A percentile compares a stretch with the other conserved stretches of the same genome.
Evolutionary conservation across 2,329 filamentous ascomycete genomes (phyloP).

Genomic region (Aspergillus clavatus): DNA sequence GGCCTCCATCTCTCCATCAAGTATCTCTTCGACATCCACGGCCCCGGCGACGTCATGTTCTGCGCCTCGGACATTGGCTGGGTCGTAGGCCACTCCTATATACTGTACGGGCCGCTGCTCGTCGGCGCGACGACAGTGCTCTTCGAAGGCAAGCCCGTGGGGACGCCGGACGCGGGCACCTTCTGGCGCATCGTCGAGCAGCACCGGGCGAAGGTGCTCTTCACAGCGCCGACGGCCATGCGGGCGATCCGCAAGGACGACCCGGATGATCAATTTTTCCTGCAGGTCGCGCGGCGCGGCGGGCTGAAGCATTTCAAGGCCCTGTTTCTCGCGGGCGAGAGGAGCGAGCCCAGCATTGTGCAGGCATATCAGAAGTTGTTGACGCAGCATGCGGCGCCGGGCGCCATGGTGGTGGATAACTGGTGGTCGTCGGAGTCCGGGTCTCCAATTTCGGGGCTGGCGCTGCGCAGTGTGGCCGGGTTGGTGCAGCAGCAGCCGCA

Average conservation of each 20-base stretch:
- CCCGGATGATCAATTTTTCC: slow-evolving; percentile 64
- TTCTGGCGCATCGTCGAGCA: slow-evolving; percentile 87
- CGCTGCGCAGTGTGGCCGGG: slow-evolving; percentile 59
- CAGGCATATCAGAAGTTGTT: slow-evolving; percentile 74
- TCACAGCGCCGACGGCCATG: slow-evolving; percentile 82
- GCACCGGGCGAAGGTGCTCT: slow-evolving; percentile 77
- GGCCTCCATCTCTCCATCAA: slow-evolving; percentile 76
- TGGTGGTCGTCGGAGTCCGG: slow-evolving; percentile 72
- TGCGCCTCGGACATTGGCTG: slow-evolving; percentile 85
- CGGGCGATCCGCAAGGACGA: slow-evolving; percentile 84
- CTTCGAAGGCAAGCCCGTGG: slow-evolving; percentile 91
- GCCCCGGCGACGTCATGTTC: slow-evolving; percentile 77
- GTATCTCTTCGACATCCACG: slow-evolving; percentile 76
- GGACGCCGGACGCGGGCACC: slow-evolving; percentile 78
- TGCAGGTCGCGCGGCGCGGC: slow-evolving; percentile 58
- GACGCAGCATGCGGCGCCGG: slow-evolving; percentile 57
- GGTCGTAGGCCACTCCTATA: slow-evolving; percentile 84
- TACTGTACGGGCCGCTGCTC: slow-evolving; percentile 81
- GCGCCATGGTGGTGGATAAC: slow-evolving; percentile 63
- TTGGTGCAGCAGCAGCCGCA: slow-evolving; percentile 26
- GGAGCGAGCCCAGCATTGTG: slow-evolving; percentile 82
- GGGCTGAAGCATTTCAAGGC: slow-evolving; percentile 68
- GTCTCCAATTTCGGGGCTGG: slow-evolving; percentile 62
- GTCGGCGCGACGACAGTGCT: slow-evolving; percentile 80
- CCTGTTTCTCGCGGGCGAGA: slow-evolving; percentile 81